phyloP scores from a whole-genome alignment of 352 stramenopile species.

The Aphanomyces stellatus region DNA sequence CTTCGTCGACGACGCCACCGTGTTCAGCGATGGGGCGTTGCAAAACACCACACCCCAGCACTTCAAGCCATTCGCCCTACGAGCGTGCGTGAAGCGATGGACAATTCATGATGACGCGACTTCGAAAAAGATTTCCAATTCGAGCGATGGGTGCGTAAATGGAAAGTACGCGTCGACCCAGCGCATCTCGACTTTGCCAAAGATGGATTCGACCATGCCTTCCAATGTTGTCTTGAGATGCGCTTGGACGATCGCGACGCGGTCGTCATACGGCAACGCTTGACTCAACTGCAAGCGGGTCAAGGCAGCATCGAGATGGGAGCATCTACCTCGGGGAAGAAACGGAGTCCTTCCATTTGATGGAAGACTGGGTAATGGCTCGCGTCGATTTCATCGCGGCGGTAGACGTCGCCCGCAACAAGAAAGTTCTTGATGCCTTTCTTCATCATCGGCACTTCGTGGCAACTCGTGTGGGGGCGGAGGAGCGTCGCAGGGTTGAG shows the following conservation, averaged over 20 bases:
- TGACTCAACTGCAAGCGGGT: constrained; percentile 31
- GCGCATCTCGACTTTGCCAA: constrained; percentile 90
- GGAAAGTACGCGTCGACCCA: constrained; percentile 99
- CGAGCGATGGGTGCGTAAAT: constrained; percentile 97
- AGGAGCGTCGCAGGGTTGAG: constrained; percentile 73
- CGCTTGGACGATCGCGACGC: constrained; percentile 73
- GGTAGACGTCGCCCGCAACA: constrained; percentile 94
- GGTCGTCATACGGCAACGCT: constrained; percentile 52
- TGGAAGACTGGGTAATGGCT: constrained; percentile 99
- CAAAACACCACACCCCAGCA: constrained; percentile 97
- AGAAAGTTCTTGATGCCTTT: constrained; percentile 87
- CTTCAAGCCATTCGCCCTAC: constrained; percentile 96
- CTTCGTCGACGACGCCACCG: constrained; percentile 67
- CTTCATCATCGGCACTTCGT: constrained; percentile 90
- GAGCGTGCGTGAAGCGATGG: too few species aligned
- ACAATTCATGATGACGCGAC: constrained; percentile 24
- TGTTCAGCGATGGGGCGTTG: constrained; percentile 92
- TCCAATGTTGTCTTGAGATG: constrained; percentile 95
- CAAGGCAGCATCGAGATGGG: neutral
- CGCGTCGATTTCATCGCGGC: constrained; percentile 97
- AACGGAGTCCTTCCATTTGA: constrained; percentile 97
- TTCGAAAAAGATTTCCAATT: constrained; percentile 98
- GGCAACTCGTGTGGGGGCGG: constrained; percentile 86
- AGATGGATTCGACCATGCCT: constrained; percentile 89
- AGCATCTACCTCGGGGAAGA: constrained; percentile 81